Evolutionary conservation across 1,284 basidiomycete species (phyloP), one percentile per base, ranked within the genome.

Genomic region (Leccinum pachyderme): DNA sequence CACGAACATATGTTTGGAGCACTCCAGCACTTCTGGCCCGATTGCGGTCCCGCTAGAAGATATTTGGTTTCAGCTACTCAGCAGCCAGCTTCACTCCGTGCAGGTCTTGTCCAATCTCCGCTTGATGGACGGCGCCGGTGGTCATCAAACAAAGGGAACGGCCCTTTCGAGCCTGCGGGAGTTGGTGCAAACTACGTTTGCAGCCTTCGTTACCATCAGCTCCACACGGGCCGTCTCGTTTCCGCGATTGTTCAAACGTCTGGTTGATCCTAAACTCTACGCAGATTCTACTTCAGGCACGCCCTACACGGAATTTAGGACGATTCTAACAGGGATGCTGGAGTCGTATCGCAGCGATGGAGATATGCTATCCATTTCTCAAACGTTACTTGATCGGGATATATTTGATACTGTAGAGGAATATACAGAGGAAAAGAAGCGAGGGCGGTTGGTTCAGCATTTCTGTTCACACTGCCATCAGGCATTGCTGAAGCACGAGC

Each of bases 271-370:
- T 2, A 78, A 81, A n/a, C 70, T 77, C 8, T 71, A 72, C 39
- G 71, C 72, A 35, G 68, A 73, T 29, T 72, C 79, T 15, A 74
- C 78, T 7, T 76, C 77, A 44, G 81, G 81, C 46, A 82, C 82
- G n/a, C 85, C 88, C 5, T 98, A 98, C 70, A 86, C 89, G 32
- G 95, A 98, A 71, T 96, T 98, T 72, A 83, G 94, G 45, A 82
- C 85, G 4, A 94, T 99, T 55, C 77, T 99, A 24, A 89, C 87
- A 1, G 90, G 93, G 29, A 99, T 99, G 93, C 76, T 98, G 60
- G 93, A 95, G 63, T 91, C 93, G 2, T 98, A 98, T 75, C 85
- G 89, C 24, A 85, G 90, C 5, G 95, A 99, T 61, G 88, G 89
- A 25, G 95, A 98, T 63, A 84, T 96, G 77, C 78, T 99, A n/a